Conservation (phyloP, 345 rosid species). For the Turritis glabra region DNA sequence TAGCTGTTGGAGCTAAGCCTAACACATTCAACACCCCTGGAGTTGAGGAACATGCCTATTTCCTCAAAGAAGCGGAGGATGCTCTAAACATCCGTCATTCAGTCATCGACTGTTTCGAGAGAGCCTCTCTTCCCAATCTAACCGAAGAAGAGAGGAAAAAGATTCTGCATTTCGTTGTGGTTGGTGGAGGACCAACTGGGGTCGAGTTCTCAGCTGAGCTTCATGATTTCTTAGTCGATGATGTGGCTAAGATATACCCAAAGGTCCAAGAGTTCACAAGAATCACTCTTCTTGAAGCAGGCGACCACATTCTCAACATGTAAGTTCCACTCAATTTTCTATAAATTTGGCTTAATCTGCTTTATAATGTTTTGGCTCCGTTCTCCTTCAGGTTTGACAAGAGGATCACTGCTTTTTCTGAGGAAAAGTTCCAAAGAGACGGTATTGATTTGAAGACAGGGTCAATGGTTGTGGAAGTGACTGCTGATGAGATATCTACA, state of each 20-base stretch:
- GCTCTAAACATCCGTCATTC: slow-evolving; percentile 64
- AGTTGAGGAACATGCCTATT: slow-evolving; percentile 66
- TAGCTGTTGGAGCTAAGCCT: slow-evolving; percentile 70
- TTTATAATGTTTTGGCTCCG: neutral
- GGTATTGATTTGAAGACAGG: slow-evolving; percentile 70
- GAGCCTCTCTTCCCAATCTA: slow-evolving; percentile 62
- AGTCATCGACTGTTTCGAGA: slow-evolving; percentile 73
- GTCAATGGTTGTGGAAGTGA: slow-evolving; percentile 60
- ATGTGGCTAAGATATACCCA: slow-evolving; percentile 66
- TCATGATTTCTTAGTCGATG: slow-evolving; percentile 64
- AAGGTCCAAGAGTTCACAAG: slow-evolving; percentile 45
- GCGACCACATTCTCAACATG: slow-evolving; percentile 79
- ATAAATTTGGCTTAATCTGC: neutral
- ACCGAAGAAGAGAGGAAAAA: slow-evolving; percentile 72
- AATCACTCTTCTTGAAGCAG: slow-evolving; percentile 83
- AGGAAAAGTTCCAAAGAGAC: slow-evolving; percentile 63
- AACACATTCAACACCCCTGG: slow-evolving; percentile 89
- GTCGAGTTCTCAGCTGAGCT: slow-evolving; percentile 94
- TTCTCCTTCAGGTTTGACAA: slow-evolving; percentile 63
- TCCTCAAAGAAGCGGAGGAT: slow-evolving; percentile 81
- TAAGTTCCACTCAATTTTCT: slow-evolving; percentile 32
- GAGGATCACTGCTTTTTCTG: slow-evolving; percentile 69
- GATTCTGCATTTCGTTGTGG: slow-evolving; percentile 80
- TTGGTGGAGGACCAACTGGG: slow-evolving; percentile 90
- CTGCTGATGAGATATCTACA: slow-evolving; percentile 62